Base-by-base conservation (phyloP, 345 rosid species). In the Salix suchowensis region DNA sequence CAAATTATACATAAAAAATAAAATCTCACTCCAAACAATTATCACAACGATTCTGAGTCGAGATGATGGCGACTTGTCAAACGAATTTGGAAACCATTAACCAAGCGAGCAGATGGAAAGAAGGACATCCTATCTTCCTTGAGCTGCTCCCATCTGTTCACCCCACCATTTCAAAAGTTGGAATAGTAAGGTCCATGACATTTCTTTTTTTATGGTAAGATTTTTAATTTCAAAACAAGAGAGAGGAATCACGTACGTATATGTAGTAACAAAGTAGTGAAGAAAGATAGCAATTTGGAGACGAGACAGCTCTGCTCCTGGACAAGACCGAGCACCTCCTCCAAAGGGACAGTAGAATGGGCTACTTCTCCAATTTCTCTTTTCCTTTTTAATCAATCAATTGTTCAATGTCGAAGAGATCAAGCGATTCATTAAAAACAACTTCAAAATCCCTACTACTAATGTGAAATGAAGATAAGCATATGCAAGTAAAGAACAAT, bases 261-360 rank as follows among this genome's bases (percentile, higher is more conserved):
- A 92, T 10, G 90, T 85, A 7, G 87, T 88, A 4, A 87, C 74
- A 69, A 92, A 88, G 78, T 85, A 88, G 80, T 87, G 97, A 24
- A 94, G 91, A 85, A 92, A 94, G 65, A 92, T 85, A 23, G 98
- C 86, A 67, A 92, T 94, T 48, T 92, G 98, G 75, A 94, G 97
- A 48, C 96, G 91, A 78, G 98, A 95, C 60, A 94, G 80, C 78
- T 94, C 96, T 18, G 98, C 94, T 32, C 97, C 98, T 0, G 98
- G 97, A 84, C 98, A 94, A 64, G 88, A 89, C 64, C 98, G 82
- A 70, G 93, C 88, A 60, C 98, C 98, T 73, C 97, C 98, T 34
- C 97, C 98, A 24, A 94, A 94, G 2, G 97, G 97, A 28, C 86
- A 77, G 34, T 80, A 94, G 60, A 70, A 85, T 10, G 85, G 85